Base-by-base conservation (phyloP, 768 basidiomycete genomes). In the Pulveroboletus sp. region DNA sequence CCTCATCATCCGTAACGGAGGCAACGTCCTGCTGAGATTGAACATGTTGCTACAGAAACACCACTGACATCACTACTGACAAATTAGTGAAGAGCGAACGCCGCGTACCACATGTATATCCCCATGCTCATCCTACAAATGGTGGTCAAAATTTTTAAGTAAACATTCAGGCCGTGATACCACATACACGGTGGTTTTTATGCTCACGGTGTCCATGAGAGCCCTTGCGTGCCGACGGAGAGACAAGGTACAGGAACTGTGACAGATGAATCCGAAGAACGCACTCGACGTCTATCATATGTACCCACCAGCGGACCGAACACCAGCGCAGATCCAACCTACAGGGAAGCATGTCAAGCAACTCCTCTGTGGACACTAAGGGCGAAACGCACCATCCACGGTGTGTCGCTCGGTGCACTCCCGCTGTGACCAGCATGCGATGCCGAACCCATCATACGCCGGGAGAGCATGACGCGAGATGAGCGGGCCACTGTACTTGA, bases 251-350 rank as follows among this genome's bases (percentile, higher is more conserved):
- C 37, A 68, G 46, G 14, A 70, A 47, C 67, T 68, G 38, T 31
- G 31, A 45, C 30, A 41, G 17, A 39, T 48, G 8, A 37, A 38
- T 37, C 2, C 26, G 5, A 9, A 39, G 37, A 39, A 31, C 49
- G 10, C 31, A 31, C 21, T 10, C 0, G 12, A 7, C 27, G 26
- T 30, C 10, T 3, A 38, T 15, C 24, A 8, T 21, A 46, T 43
- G 40, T 17, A 52, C 66, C 39, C 37, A 70, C 68, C 47, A 56
- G 48, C 45, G 67, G 62, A 47, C 68, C 68, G 38, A 68, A 68
- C 43, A 67, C 50, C 33, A 68, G 42, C 15, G 62, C 64, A 12
- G 67, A 69, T 38, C 68, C 68, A 38, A 68, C 53, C 68, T 68
- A 26, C 3, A 5, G 18, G 42, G 28, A 18, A 35, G 52, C 17